Evolutionary conservation across 257 asterid species (phyloP), one percentile per base, ranked within the genome.

Genomic region (Voacanga thouarsii): DNA sequence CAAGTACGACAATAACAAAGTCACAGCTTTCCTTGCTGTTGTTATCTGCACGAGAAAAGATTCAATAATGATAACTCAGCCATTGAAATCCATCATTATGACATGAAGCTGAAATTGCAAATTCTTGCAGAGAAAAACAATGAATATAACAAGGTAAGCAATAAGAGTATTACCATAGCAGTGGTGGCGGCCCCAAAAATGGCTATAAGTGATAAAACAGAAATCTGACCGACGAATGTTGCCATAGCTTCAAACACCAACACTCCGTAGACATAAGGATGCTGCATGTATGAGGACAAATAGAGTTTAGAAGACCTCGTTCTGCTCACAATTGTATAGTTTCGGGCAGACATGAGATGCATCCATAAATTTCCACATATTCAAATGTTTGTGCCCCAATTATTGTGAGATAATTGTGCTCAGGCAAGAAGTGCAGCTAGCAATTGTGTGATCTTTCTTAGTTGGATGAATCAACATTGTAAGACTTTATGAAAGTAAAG

Each of bases 11-110:
- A 91, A 80, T 82, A 93, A 71, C 86, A 93, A 79, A n/a, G 97
- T 93, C n/a, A 91, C 98, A 0, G 94, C 98, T 85, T 93, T 93
- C 82, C 97, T 86, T 39, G 98, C 98, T 23, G 98, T 93, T 47
- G 98, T 91, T 49, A 93, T 82, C 97, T 93, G 91, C 50, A 75
- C 24, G 59, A 45, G n/a, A 45, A 76, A 28, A 72, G 60, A 6
- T 39, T 41, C 65, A 10, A 50, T n/a, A 74, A 39, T 44, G 60
- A 75, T 15, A 71, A 5, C 23, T 37, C 21, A 50, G 21, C 3
- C 5, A 0, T 19, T 12, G 56, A 49, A 49, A 8, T 49, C 15
- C 3, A 2, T 2, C 14, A 51, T 15, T 18, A 5, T 77, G 19
- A 69, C 57, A 72, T 44, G 16, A 53, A 60, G 21, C 50, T 18